Base-by-base conservation (phyloP, 768 basidiomycete genomes). In the Boletus edulis region DNA sequence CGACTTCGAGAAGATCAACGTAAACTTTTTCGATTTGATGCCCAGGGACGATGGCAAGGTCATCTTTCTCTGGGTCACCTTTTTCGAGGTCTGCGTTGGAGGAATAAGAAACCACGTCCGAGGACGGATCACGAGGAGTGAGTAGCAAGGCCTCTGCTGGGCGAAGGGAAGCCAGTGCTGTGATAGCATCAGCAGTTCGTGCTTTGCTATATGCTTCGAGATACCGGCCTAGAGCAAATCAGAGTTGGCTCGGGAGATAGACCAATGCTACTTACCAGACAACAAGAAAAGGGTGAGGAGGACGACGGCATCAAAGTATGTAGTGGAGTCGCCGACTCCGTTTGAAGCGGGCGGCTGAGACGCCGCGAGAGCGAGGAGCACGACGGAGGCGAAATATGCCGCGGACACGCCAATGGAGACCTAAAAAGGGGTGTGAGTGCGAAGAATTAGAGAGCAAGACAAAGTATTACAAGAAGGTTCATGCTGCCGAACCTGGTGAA, bases 251-350 rank as follows among this genome's bases (percentile, higher is more conserved):
- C n/a, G n/a, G n/a, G n/a, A n/a, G n/a, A n/a, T n/a, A n/a, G n/a
- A n/a, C n/a, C n/a, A n/a, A n/a, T n/a, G n/a, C n/a, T n/a, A n/a
- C n/a, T n/a, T n/a, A 79, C 91, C 91, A 44, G 78, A 75, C 4
- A 94, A 76, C 27, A 93, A 76, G 67, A 94, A 91, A 77, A 90
- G 81, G 32, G 89, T 85, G 46, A 94, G 72, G 61, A 94, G 89
- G 11, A 91, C 83, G 13, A 86, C 85, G 0, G 86, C 82, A 63
- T 94, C 91, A 58, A 94, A 93, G 66, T 91, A 93, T 2, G 87
- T 87, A 0, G 82, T 83, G 8, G 78, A 77, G 48, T 86, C 80
- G 5, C 76, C 81, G n/a, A 66, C 58, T 22, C 68, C 72, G 27
- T 67, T 57, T 12, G 71, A 54, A 29, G 76, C 68, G 10, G 75